phyloP scores from a whole-genome alignment of 2,329 filamentous ascomycete species.

The Hirsutella minnesotensis region DNA sequence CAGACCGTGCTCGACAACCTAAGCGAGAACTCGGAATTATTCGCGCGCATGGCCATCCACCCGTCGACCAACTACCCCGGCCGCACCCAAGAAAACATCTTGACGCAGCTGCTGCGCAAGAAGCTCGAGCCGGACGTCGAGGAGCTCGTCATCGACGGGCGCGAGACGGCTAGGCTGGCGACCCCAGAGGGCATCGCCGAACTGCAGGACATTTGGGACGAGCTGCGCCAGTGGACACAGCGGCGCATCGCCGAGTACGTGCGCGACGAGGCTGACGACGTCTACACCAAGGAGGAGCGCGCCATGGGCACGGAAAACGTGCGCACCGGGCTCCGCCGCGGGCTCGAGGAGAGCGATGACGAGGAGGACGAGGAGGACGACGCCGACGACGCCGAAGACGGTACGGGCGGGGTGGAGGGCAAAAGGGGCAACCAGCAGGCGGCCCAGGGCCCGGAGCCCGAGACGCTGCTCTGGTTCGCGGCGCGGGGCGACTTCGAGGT shows the following conservation, averaged over 20 bases:
- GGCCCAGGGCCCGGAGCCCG: conserved; percentile 27
- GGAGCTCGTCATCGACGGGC: conserved; percentile 56
- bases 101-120: conserved; percentile 65
- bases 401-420: conserved; percentile 1
- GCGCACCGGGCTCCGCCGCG: conserved; percentile 54
- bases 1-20: conserved; percentile 53
- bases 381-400: conserved; percentile 27
- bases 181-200: conserved; percentile 30
- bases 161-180: conserved; percentile 28
- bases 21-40: conserved; percentile 52
- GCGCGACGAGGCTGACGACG: conserved; percentile 36
- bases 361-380: conserved; percentile 50
- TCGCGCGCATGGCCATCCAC: conserved; percentile 60
- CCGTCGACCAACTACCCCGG: conserved; percentile 66
- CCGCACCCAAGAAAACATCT: conserved; percentile 51
- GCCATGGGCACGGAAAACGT: conserved; percentile 56
- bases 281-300: conserved; percentile 62
- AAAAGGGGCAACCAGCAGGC: conserved; percentile 11
- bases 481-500: conserved; percentile 32
- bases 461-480: conserved; percentile 35
- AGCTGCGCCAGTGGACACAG: conserved; percentile 28
- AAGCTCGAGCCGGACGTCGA: conserved; percentile 72
- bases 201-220: conserved; percentile 46
- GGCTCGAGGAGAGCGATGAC: conserved; percentile 35
- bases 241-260: conserved; percentile 29